These are phyloP conservation scores for Volvox africanus DNA, from an alignment of 139 green algal species.

Conservation along the genomic window DNA sequence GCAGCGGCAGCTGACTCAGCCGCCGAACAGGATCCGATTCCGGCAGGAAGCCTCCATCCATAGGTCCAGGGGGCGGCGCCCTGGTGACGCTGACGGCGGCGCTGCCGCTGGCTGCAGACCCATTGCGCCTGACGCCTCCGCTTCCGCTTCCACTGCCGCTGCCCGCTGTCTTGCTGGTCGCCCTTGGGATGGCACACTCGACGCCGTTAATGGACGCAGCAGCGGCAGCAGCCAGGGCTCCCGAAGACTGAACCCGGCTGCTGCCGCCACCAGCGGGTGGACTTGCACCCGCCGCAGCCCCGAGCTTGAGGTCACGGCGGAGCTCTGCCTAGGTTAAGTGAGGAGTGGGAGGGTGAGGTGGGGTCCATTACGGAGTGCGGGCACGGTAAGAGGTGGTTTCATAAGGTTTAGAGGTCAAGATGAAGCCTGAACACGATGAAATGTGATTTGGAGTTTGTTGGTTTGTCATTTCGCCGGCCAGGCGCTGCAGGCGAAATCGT, in stretches of 20 bases:
- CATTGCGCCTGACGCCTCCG: neutral
- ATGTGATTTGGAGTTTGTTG: neutral
- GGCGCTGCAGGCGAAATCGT: too few species aligned
- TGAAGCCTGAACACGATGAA: neutral
- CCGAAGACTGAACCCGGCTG: too few species aligned
- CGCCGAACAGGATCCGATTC: neutral
- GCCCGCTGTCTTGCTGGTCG: too few species aligned
- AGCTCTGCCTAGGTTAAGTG: neutral
- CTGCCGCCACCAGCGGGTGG: neutral
- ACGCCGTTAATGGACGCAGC: neutral
- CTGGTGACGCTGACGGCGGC: neutral
- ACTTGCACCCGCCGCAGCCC: neutral
- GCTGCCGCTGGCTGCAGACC: too few species aligned
- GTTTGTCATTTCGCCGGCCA: too few species aligned
- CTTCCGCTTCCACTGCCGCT: neutral
- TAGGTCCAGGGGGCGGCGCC: neutral
- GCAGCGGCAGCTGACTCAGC: neutral
- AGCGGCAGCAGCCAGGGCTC: neutral
- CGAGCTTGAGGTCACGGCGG: neutral
- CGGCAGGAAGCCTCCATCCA: slow-evolving; percentile 5
- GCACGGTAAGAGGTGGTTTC: neutral
- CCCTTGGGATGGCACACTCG: neutral
- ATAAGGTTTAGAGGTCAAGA: neutral
- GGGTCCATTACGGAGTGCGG: neutral
- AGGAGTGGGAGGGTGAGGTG: neutral